Conservation (phyloP, 2,329 filamentous ascomycete genomes). For the Fulvia fulva region DNA sequence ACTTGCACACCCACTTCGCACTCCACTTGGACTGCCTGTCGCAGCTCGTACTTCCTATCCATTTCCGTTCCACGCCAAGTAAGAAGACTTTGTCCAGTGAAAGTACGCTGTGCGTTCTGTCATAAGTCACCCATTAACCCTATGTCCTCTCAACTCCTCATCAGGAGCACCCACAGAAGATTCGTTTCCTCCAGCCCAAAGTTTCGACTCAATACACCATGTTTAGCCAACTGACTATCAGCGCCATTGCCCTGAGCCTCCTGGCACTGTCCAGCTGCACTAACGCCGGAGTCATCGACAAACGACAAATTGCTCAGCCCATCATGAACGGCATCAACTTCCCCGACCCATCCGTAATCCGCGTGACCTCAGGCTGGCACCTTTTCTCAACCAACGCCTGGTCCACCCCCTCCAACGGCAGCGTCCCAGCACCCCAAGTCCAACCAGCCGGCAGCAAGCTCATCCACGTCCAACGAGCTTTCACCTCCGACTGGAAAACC, state of each 20-base stretch:
- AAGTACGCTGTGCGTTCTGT: not conserved
- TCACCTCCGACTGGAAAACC: slow-evolving; percentile 34
- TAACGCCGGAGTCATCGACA: not conserved
- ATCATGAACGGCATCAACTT: slow-evolving; percentile 43
- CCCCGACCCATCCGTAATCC: slow-evolving; percentile 38
- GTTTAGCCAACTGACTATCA: not conserved
- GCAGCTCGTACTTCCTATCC: not conserved
- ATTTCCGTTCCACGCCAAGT: not conserved
- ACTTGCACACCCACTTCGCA: not conserved
- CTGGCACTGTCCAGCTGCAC: not conserved
- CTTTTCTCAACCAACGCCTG: slow-evolving; percentile 37
- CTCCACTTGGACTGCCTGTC: not conserved
- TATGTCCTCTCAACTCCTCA: not conserved
- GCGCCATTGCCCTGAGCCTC: not conserved
- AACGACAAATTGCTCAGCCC: slow-evolving; percentile 13
- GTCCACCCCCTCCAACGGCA: not conserved
- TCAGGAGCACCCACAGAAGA: not conserved
- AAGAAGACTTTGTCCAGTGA: not conserved
- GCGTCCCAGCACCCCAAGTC: not conserved
- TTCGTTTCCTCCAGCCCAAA: not conserved
- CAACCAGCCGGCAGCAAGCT: slow-evolving; percentile 29
- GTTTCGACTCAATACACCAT: not conserved
- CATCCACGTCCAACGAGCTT: slow-evolving; percentile 38
- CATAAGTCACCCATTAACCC: not conserved
- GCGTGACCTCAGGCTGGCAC: slow-evolving; percentile 35